Evolutionary conservation across 805 yeast genomes (phyloP).

Genomic region (Scheffersomyces lignosus): DNA sequence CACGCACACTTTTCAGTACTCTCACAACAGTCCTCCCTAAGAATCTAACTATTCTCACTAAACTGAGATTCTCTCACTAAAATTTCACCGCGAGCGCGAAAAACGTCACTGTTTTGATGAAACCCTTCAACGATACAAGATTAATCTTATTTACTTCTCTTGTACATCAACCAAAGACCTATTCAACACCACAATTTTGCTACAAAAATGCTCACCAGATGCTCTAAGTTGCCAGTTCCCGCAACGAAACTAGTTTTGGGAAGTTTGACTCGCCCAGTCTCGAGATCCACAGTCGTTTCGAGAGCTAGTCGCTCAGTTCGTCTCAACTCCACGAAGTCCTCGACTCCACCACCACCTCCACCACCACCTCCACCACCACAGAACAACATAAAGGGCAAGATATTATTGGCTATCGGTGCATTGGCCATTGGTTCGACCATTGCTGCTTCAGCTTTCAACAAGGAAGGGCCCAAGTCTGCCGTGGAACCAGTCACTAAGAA

Average conservation of each 20-base stretch:
- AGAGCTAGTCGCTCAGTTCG: slow-evolving; percentile 5
- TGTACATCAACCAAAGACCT: too few relatives aligned
- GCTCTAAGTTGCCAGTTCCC: too few relatives aligned
- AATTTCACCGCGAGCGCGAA: too few relatives aligned
- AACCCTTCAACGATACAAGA: too few relatives aligned
- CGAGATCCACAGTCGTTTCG: slow-evolving; percentile 2
- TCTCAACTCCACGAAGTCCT: slow-evolving; percentile 13
- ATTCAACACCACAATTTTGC: too few relatives aligned
- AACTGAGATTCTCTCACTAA: too few relatives aligned
- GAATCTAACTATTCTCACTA: too few relatives aligned
- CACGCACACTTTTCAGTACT: too few relatives aligned
- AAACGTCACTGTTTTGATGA: too few relatives aligned
- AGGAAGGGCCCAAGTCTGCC: slow-evolving; percentile 43
- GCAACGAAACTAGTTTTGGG: background rate
- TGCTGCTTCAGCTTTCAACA: slow-evolving; percentile 42
- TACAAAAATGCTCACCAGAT: too few relatives aligned
- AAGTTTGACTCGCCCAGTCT: slow-evolving; percentile 5
- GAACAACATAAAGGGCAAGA: slow-evolving; percentile 19
- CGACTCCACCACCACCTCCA: slow-evolving; percentile 5
- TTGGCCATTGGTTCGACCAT: slow-evolving; percentile 55
- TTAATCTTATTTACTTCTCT: too few relatives aligned
- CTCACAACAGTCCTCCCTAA: too few relatives aligned
- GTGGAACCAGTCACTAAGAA: slow-evolving; percentile 37
- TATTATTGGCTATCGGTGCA: slow-evolving; percentile 34
- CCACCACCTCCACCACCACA: slow-evolving; percentile 13